Base-by-base conservation (phyloP, 1,284 basidiomycete genomes). In the Bjerkandera adusta region DNA sequence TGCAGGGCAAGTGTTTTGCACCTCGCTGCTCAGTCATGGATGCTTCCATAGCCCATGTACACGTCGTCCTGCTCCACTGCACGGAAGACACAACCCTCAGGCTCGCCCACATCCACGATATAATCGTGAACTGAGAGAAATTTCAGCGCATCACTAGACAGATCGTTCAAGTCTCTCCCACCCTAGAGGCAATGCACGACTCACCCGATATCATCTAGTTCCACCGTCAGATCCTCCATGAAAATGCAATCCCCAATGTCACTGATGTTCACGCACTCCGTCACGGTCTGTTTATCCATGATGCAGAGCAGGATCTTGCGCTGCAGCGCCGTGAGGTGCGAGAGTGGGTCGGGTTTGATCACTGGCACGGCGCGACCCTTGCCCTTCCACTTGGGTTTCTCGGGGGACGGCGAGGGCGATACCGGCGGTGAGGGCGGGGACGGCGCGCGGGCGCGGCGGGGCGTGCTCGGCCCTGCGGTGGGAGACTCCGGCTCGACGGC, bases 241-340 rank as follows among this genome's bases (percentile, higher is more conserved):
- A n/a, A n/a, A 15, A 44, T 15, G 16, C 13, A 16, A 3, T 34
- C 3, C 5, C n/a, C 43, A 13, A 49, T 33, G n/a, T 3, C 36
- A 15, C 10, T 25, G 5, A 41, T 21, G 25, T 45, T 15, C 20
- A 45, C 32, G 38, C 48, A 43, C 13, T 16, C 16, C 6, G 53
- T 50, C 33, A 72, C 70, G 55, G 71, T 63, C 18, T 69, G 34
- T n/a, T n/a, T n/a, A 1, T 66, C 66, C 21, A 55, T 55, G 44
- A 92, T 79, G 50, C 77, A 73, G 36, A 79, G 62, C 57, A 92
- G 68, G 52, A 95, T 87, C 22, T 72, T 68, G 37, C 78, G 75
- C 55, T 92, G 80, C 25, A 91, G 60, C 4, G 65, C 53, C 11
- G 79, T 78, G n/a, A 89, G 70, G 54, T 81, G 67, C 1, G 76